Evolutionary conservation across 129 eudicot genomes (phyloP), one percentile per base, ranked within the genome.

Genomic region (Rutidosis leptorrhynchoides): DNA sequence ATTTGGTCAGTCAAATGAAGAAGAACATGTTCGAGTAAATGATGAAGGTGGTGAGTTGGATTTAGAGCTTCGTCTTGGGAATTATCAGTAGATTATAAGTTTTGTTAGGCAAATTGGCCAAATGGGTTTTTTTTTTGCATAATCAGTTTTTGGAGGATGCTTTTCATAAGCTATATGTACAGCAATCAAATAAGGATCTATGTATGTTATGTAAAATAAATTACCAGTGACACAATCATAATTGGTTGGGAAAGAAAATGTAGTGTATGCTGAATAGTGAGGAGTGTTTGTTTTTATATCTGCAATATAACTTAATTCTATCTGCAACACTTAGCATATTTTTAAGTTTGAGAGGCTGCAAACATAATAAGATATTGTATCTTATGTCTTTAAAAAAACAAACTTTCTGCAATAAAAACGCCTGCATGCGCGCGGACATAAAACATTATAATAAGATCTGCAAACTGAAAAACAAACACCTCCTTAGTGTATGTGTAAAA

Each of bases 21-120:
- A 68, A 67, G 83, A 75, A 65, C 37, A 51, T 23, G 30, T 71
- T 42, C 62, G 19, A 22, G 64, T 23, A 33, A 25, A 25, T 33
- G 26, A 42, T 68, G 83, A 78, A 68, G 82, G 71, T 0, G 70
- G 74, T 21, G 95, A 75, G 17, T 2, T 89, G 58, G 96, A 89
- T 77, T 84, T 89, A 84, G 96, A 89, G 85, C 96, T 89, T 72
- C 85, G 96, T 57, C 90, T 89, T 27, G 94, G 96, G 29, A 69
- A 82, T 49, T 56, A 56, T 56, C 3, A 21, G 33, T 26, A 26
- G 21, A 27, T 10, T 49, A 46, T 26, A 57, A 57, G 19, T 30
- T 30, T 59, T 17, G 26, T 59, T 15, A 29, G 29, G 46, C 43
- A 59, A 59, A 59, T 16, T 9, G 43, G 30, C 65, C 65, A 59